Conservation (phyloP, 257 asterid genomes). For the Nicotiana sylvestris region DNA sequence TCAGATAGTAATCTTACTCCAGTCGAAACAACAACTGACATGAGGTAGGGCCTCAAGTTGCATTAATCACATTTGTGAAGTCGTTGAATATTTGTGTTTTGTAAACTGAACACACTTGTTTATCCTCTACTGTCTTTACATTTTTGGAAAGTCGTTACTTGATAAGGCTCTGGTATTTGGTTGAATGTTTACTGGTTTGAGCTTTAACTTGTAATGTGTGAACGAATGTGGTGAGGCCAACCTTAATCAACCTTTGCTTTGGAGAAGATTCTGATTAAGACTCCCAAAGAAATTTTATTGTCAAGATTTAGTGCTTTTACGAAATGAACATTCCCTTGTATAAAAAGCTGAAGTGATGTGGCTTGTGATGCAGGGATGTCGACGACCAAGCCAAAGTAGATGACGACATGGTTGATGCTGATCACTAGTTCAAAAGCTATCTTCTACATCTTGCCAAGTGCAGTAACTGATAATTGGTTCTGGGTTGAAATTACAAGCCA, state of each 20-base stretch:
- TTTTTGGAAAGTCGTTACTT: not conserved
- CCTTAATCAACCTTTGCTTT: not conserved
- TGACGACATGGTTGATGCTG: slow-evolving; percentile 20
- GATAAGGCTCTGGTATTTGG: not conserved
- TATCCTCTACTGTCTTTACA: not conserved
- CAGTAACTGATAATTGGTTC: not conserved
- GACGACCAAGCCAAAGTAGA: slow-evolving; percentile 28
- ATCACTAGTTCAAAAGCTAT: not conserved
- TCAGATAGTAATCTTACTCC: slow-evolving; percentile 29
- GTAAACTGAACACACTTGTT: not conserved
- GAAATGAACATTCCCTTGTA: not conserved
- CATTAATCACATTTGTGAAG: not conserved
- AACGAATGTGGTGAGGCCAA: not conserved
- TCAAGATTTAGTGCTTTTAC: not conserved
- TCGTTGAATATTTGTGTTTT: not conserved
- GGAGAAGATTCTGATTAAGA: not conserved
- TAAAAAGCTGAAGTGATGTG: not conserved
- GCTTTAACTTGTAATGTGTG: not conserved
- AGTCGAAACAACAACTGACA: slow-evolving; percentile 30
- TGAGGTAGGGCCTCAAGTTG: slow-evolving; percentile 38
- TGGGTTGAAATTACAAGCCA: not conserved
- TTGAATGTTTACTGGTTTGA: not conserved
- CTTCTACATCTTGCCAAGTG: not conserved
- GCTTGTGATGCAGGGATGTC: slow-evolving; percentile 33
- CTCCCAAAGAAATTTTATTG: not conserved